A percentile compares a stretch with the other conserved stretches of the same genome.
Evolutionary conservation across 495 filamentous ascomycete genomes (phyloP).

Genomic region (Podospora pseudopauciseta): DNA sequence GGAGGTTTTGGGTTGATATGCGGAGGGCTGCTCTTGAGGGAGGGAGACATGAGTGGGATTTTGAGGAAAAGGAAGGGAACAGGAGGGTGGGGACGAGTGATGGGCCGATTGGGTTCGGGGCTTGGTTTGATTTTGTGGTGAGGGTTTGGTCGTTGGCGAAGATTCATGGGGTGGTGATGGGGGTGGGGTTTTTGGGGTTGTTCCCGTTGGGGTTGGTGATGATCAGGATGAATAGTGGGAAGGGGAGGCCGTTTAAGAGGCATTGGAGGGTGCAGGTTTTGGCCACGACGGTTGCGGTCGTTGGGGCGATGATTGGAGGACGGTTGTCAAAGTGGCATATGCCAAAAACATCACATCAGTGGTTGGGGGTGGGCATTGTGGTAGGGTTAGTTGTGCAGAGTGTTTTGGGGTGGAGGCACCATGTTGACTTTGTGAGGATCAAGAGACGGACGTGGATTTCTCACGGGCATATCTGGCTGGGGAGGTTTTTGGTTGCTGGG

Average conservation of each 20-base stretch:
- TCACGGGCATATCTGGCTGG: slow-evolving; percentile 27
- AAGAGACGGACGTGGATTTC: slow-evolving; percentile 30
- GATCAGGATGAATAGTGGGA: slow-evolving; percentile 13
- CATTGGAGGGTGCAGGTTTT: slow-evolving; percentile 30
- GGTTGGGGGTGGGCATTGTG: slow-evolving; percentile 20
- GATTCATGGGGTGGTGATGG: slow-evolving; percentile 26
- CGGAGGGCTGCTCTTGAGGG: background rate
- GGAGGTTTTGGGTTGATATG: slow-evolving; percentile 28
- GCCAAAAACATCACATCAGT: slow-evolving; percentile 26
- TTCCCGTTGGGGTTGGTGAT: slow-evolving; percentile 25
- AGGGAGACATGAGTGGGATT: background rate
- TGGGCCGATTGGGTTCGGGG: slow-evolving; percentile 10
- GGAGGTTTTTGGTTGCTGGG: slow-evolving; percentile 15
- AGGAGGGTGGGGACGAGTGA: slow-evolving; percentile 14
- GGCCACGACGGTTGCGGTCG: slow-evolving; percentile 15
- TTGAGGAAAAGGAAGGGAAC: slow-evolving; percentile 5
- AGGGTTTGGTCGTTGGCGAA: slow-evolving; percentile 15
- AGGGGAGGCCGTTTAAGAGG: slow-evolving; percentile 20
- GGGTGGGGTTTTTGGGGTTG: slow-evolving; percentile 18
- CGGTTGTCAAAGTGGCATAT: slow-evolving; percentile 13
- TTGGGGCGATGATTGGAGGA: slow-evolving; percentile 20
- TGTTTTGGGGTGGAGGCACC: slow-evolving; percentile 33
- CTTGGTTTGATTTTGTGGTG: slow-evolving; percentile 13
- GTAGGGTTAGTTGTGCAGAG: slow-evolving; percentile 18
- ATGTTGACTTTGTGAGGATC: slow-evolving; percentile 26